A percentile compares a stretch with the other conserved stretches of the same genome.
These are phyloP conservation scores for Physcia stellaris DNA, from an alignment of 495 filamentous ascomycete genomes.

Conservation along the genomic window DNA sequence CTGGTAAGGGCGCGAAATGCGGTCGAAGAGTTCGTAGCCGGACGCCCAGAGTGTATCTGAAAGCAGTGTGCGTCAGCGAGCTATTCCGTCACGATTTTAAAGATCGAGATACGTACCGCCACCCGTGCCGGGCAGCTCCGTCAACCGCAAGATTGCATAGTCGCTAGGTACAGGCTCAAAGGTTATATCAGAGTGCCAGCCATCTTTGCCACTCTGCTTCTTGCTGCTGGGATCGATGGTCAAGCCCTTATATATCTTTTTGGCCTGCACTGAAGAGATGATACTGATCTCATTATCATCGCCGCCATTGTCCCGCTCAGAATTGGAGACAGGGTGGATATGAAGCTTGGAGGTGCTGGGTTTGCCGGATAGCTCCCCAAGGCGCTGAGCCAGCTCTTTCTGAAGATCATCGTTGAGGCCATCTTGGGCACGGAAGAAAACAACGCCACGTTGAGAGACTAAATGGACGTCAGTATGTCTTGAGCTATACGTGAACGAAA, in stretches of 20 bases:
- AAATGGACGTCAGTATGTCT: background rate
- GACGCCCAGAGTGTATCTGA: slow-evolving; percentile 52
- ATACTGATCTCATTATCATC: slow-evolving; percentile 61
- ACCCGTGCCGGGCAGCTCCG: too few relatives aligned
- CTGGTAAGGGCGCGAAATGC: slow-evolving; percentile 42
- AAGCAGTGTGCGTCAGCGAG: slow-evolving; percentile 31
- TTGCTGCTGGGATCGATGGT: too few relatives aligned
- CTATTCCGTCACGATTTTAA: too few relatives aligned
- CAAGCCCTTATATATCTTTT: too few relatives aligned
- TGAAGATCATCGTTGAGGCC: slow-evolving; percentile 47
- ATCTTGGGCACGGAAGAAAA: slow-evolving; percentile 70
- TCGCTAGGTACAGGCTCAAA: slow-evolving; percentile 60
- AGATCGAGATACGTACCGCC: too few relatives aligned
- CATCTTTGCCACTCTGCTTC: too few relatives aligned
- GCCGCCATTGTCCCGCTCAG: slow-evolving; percentile 39
- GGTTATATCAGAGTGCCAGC: slow-evolving; percentile 60
- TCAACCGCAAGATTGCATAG: slow-evolving; percentile 51
- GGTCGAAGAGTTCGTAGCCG: slow-evolving; percentile 55
- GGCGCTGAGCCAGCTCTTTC: slow-evolving; percentile 51
- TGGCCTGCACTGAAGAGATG: slow-evolving; percentile 46
- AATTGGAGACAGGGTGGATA: slow-evolving; percentile 59
- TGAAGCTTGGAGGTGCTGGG: slow-evolving; percentile 53
- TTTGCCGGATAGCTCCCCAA: slow-evolving; percentile 54
- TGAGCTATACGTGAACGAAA: background rate
- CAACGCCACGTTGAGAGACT: slow-evolving; percentile 73